Evolutionary conservation across 2,329 filamentous ascomycete species (phyloP).

Genomic region (Colletotrichum coccodes): DNA sequence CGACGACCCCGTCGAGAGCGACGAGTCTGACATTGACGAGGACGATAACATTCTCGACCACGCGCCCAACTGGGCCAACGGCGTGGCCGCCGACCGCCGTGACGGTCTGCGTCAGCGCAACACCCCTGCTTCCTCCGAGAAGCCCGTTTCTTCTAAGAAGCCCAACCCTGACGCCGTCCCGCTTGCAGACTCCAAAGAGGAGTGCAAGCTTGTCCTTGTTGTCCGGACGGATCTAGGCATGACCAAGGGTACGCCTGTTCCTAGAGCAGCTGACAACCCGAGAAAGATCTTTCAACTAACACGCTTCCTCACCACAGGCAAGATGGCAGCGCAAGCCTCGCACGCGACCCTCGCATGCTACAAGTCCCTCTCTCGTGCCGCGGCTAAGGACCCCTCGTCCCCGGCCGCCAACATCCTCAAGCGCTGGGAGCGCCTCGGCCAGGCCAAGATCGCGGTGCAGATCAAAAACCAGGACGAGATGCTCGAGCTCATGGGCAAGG

Average conservation of each 20-base stretch:
- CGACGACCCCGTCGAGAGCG: conserved; percentile 72
- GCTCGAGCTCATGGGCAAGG: conserved; percentile 77
- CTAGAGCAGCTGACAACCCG: background rate
- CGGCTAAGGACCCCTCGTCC: conserved; percentile 61
- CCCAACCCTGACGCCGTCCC: conserved; percentile 35
- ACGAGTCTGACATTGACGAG: conserved; percentile 75
- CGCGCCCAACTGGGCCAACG: conserved; percentile 74
- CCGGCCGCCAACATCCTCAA: conserved; percentile 72
- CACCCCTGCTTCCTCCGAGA: conserved; percentile 48
- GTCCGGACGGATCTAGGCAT: conserved; percentile 96
- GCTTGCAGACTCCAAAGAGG: conserved; percentile 66
- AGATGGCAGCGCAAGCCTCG: conserved; percentile 94
- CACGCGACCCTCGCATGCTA: conserved; percentile 99
- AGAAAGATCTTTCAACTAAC: conserved; percentile 6
- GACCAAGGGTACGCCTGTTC: conserved; percentile 80
- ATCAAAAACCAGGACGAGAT: conserved; percentile 87
- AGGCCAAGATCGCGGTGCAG: conserved; percentile 94
- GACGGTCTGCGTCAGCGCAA: conserved; percentile 61
- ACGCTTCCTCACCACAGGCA: conserved; percentile 67
- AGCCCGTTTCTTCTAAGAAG: conserved; percentile 52
- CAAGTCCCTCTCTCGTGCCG: conserved; percentile 75
- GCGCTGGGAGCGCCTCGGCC: conserved; percentile 87
- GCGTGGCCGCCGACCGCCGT: conserved; percentile 65
- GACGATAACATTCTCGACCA: conserved; percentile 69
- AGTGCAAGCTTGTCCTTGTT: conserved; percentile 94